Base-by-base conservation (phyloP, 2,329 filamentous ascomycete genomes). In the Paramyrothecium sp. region DNA sequence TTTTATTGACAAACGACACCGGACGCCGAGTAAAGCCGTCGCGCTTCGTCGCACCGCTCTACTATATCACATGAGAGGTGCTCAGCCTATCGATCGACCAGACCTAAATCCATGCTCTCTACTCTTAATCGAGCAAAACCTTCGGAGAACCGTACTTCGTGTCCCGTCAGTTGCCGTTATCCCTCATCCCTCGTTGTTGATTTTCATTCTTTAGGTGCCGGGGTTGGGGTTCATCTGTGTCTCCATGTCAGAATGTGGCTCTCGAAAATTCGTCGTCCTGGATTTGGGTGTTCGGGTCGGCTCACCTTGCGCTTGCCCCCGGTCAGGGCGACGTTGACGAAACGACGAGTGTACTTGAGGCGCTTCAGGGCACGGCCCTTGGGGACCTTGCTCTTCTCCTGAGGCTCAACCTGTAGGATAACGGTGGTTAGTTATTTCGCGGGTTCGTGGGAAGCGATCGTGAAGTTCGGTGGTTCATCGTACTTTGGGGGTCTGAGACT, bases 331-430 rank as follows among this genome's bases (percentile, higher is more conserved):
- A 98, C 92, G 83, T 98, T 97, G 71, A 98, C 93, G 85, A 98
- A 98, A 74, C 94, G 92, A 78, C 94, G 90, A 71, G 92, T 97
- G 88, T 97, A 97, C 79, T 87, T 88, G 78, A 96, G 88, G 75
- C 94, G 88, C 92, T 98, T 98, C 84, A 95, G 92, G 71, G 94
- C 94, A 76, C 94, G 92, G 76, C 94, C 94, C 89, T 97, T 97
- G 77, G 94, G 92, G 71, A 83, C 86, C 90, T 98, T 97, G 82
- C 90, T 84, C 89, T 97, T 97, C 89, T 97, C 93, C 81, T 93
- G 89, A 59, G 85, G 81, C 81, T 95, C 91, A 79, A 94, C 90
- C 89, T 92, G 60, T 70, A 62, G 56, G 51, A 20, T 55, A 59
- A 33, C 21, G 30, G 59, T 67, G 58, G 66, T 73, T 61, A 73